Evolutionary conservation across 2,329 filamentous ascomycete genomes (phyloP), one percentile per base, ranked within the genome.

Genomic region (Blumeria graminis): DNA sequence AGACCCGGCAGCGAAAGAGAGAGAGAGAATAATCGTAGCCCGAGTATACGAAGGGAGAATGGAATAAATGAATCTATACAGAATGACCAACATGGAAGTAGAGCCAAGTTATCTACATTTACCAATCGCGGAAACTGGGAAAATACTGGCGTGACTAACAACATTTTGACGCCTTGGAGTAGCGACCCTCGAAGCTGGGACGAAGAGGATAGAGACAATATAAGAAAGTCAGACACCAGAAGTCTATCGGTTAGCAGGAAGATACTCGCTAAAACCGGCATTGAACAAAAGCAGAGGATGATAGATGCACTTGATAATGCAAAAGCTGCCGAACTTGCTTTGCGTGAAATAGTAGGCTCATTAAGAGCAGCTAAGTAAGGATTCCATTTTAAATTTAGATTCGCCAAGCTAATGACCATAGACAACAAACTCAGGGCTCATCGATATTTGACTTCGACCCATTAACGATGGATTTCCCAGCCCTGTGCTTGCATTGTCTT

Each of bases 391-490:
- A 38, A 16, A 18, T 56, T n/a, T 16, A 39, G 33, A 32, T 22
- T 32, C 55, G 56, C 48, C 41, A 56, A 53, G 33, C 58, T 62
- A 55, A 62, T 55, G 35, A 13, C 18, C 45, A 22, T 59, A 80
- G 77, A 62, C 72, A 74, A 62, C 72, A 77, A 51, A 70, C 79
- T 53, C 74, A 79, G 58, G 71, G 73, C 61, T 75, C 76, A 8
- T 71, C 72, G 62, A 78, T 79, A 2, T 82, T 82, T 63, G 84
- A 90, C 61, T 93, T 94, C 69, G 86, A 95, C 61, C 84, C 90
- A 36, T 78, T 89, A 59, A 75, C 84, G 5, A 79, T 94, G 66
- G 87, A 87, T 58, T 95, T 94, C 64, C 87, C 89, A 6, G 81
- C 84, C 6, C 75, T 96, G 43, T 87, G 83, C 38, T 76, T 95